Conservation (phyloP, 164 flowering plant species). For the Berberis thunbergii region DNA sequence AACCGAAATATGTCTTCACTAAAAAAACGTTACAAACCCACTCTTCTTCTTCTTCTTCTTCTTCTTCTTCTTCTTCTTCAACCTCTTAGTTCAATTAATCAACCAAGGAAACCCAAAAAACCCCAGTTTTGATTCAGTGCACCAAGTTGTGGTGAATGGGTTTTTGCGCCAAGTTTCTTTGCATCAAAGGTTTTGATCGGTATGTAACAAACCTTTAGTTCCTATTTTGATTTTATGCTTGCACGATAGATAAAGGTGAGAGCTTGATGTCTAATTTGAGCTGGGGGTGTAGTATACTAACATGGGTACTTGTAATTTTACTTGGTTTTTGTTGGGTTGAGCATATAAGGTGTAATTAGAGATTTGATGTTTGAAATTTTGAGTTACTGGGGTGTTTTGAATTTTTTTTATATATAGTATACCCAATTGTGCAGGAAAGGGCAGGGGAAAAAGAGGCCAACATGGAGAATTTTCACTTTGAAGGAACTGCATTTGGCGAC, state of each 20-base stretch:
- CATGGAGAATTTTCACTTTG: slow-evolving; percentile 96
- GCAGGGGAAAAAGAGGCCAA: slow-evolving; percentile 33
- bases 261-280: background rate
- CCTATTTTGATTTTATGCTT: background rate
- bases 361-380: too few relatives aligned
- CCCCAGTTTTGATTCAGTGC: slow-evolving; percentile 1
- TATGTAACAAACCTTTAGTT: background rate
- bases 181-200: slow-evolving; percentile 9
- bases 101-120: background rate
- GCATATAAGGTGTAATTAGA: too few relatives aligned
- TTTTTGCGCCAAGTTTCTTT: slow-evolving; percentile 13
- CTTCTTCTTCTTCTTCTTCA: too few relatives aligned
- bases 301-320: too few relatives aligned
- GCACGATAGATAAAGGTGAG: background rate
- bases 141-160: slow-evolving; percentile 4
- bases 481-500: slow-evolving; percentile 94
- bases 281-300: too few relatives aligned
- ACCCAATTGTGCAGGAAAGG: slow-evolving; percentile 33
- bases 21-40: background rate
- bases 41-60: too few relatives aligned
- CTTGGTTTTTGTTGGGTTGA: too few relatives aligned
- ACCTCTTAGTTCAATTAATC: background rate
- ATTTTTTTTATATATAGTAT: too few relatives aligned
- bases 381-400: too few relatives aligned
- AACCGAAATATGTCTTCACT: background rate